These are phyloP conservation scores for Alternaria angustiovoidea DNA, from an alignment of 2,329 filamentous ascomycete genomes.

Conservation along the genomic window DNA sequence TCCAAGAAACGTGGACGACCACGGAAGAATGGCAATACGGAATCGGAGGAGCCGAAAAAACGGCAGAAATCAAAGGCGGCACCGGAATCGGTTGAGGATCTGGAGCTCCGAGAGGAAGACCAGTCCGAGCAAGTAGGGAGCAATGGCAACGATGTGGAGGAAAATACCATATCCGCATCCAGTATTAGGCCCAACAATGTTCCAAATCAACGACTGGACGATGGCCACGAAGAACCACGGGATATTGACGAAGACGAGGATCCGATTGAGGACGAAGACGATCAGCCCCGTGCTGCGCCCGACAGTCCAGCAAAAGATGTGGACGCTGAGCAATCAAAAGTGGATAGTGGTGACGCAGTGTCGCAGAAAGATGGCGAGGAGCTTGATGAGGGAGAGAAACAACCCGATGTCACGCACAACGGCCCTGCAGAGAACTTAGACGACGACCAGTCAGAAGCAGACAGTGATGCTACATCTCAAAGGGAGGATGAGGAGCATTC, in stretches of 20 bases:
- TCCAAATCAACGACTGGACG: background rate
- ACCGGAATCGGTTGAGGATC: background rate
- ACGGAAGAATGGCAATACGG: background rate
- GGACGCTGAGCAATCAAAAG: background rate
- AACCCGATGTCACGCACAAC: background rate
- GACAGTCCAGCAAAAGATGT: background rate
- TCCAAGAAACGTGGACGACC: background rate
- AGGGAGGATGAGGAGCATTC: no score
- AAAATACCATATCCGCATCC: no score
- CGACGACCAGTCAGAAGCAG: background rate
- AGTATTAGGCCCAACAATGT: background rate
- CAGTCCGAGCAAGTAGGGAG: background rate
- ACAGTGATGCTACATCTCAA: no score
- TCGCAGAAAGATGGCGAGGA: background rate
- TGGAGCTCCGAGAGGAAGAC: background rate
- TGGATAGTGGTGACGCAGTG: background rate
- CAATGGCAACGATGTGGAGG: background rate
- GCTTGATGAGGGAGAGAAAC: background rate
- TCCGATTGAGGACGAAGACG: background rate
- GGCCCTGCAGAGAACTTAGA: background rate
- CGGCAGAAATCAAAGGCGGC: background rate
- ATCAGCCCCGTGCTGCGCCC: background rate
- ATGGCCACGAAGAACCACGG: background rate
- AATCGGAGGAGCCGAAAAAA: background rate
- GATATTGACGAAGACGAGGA: background rate